Evolutionary conservation across 306 rosid species (phyloP).

Genomic region (Argentina anserina): DNA sequence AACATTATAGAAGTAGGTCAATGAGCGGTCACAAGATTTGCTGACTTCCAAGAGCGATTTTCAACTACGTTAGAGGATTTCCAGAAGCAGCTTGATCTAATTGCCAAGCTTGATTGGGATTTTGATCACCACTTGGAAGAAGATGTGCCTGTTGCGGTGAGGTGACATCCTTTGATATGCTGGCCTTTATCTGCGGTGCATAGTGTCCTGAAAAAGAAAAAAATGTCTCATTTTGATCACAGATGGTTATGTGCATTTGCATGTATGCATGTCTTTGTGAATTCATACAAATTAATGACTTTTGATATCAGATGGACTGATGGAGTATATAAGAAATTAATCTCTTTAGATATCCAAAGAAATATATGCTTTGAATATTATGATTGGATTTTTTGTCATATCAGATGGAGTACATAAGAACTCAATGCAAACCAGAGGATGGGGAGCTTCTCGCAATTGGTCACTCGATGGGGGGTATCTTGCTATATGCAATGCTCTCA

Average conservation of each 20-base stretch:
- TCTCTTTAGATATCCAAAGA: no score
- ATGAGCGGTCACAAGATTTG: constrained; percentile 35
- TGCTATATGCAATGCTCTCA: constrained; percentile 80
- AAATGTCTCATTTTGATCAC: not conserved
- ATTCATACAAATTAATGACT: no score
- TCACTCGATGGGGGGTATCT: constrained; percentile 96
- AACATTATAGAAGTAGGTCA: constrained; percentile 40
- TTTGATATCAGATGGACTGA: no score
- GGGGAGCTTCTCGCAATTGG: constrained; percentile 81
- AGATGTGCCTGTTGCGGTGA: constrained; percentile 87
- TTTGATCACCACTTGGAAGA: constrained; percentile 81
- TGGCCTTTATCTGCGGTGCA: not conserved
- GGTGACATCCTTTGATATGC: constrained; percentile 47
- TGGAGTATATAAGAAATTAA: no score
- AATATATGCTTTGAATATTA: constrained; percentile 1
- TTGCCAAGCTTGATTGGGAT: constrained; percentile 69
- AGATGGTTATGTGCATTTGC: not conserved
- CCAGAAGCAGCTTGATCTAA: constrained; percentile 49
- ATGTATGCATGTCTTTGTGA: not conserved
- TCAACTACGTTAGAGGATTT: constrained; percentile 43
- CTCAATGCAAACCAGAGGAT: constrained; percentile 62
- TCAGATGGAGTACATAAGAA: constrained; percentile 81
- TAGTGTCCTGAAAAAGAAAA: not conserved
- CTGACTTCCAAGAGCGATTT: constrained; percentile 47
- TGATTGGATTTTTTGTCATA: constrained; percentile 19